These are phyloP conservation scores for Noccaea caerulescens DNA, from an alignment of 345 rosid species.

Conservation along the genomic window DNA sequence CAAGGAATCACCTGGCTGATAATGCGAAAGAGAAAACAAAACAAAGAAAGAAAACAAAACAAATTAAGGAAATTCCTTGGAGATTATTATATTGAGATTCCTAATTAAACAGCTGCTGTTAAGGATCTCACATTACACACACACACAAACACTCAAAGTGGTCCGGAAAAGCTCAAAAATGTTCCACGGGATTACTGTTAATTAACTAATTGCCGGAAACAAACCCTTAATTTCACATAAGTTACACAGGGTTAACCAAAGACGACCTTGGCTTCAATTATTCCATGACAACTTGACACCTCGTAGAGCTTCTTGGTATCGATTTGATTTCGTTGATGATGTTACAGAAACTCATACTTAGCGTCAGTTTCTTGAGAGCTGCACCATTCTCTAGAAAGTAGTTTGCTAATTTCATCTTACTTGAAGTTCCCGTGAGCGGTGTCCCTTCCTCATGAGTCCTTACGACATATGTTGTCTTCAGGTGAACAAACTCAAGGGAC, in stretches of 20 bases:
- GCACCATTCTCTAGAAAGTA: conserved; percentile 32
- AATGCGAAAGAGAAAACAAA: too few relatives aligned
- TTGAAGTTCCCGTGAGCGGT: conserved; percentile 5
- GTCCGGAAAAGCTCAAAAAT: neutral
- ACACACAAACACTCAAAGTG: neutral
- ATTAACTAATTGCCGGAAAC: neutral
- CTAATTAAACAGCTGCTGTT: neutral
- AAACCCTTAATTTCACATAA: neutral
- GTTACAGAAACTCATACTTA: conserved; percentile 31
- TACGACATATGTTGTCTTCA: neutral
- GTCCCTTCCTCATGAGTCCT: conserved; percentile 1
- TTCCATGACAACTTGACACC: conserved; percentile 36
- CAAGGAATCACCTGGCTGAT: too few relatives aligned
- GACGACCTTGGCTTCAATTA: conserved; percentile 3
- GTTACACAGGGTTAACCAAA: too few relatives aligned
- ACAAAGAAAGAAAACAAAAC: too few relatives aligned
- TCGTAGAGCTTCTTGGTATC: conserved; percentile 24
- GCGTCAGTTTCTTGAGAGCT: conserved; percentile 27
- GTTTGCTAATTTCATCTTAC: conserved; percentile 36
- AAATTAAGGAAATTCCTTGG: too few relatives aligned
- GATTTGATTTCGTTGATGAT: conserved; percentile 28
- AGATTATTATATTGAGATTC: neutral
- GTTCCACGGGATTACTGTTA: neutral
- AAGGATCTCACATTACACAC: neutral
- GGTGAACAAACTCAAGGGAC: conserved; percentile 36